These are phyloP conservation scores for Suillus subalutaceus DNA, from an alignment of 768 basidiomycete genomes.

Conservation along the genomic window DNA sequence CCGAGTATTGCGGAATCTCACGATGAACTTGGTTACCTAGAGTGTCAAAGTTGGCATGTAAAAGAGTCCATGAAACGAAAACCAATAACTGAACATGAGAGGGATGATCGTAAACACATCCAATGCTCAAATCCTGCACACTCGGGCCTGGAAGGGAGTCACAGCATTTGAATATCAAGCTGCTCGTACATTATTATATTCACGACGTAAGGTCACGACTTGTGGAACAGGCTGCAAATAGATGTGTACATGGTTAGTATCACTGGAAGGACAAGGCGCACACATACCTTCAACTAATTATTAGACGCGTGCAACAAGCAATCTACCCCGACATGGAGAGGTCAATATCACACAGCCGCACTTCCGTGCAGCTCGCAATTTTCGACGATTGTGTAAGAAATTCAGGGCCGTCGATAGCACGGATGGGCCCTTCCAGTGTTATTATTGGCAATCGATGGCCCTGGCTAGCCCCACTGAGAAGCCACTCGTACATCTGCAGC, in stretches of 20 bases:
- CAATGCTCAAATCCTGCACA: background rate
- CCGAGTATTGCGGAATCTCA: background rate
- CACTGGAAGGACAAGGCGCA: background rate
- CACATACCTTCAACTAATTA: background rate
- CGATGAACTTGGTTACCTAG: background rate
- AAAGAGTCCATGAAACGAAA: background rate
- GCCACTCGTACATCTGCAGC: constrained; percentile 3
- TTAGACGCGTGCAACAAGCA: background rate
- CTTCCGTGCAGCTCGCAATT: constrained; percentile 5
- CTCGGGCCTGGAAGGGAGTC: background rate
- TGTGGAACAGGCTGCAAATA: background rate
- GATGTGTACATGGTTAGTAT: background rate
- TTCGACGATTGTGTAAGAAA: background rate
- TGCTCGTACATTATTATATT: background rate
- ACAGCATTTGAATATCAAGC: background rate
- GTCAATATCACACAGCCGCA: background rate
- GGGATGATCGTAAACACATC: background rate
- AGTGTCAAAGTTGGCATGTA: background rate
- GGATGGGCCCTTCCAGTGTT: background rate
- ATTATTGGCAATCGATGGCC: constrained; percentile 4
- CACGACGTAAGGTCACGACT: background rate
- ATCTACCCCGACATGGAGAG: background rate
- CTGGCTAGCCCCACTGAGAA: background rate
- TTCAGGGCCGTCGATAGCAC: background rate
- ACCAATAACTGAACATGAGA: background rate